Evolutionary conservation across 306 rosid genomes (phyloP).

Genomic region (Potentilla sterilis): DNA sequence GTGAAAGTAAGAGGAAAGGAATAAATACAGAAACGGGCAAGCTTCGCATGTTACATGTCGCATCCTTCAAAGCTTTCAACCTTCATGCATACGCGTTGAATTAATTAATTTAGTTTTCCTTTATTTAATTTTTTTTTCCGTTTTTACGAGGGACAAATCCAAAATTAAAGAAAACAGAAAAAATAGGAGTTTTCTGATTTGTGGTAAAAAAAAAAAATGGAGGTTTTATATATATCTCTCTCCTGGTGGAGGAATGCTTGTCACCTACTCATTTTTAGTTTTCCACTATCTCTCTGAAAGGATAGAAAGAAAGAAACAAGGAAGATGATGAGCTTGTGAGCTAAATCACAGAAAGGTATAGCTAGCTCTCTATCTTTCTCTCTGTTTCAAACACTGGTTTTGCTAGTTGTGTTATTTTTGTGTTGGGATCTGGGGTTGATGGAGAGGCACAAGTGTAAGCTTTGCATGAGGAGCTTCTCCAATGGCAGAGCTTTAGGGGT

Average conservation of each 20-base stretch:
- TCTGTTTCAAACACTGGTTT: constrained; percentile 21
- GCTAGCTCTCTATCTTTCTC: constrained; percentile 17
- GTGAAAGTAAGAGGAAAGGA: constrained; percentile 27
- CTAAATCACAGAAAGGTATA: constrained; percentile 7
- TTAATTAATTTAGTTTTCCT: constrained; percentile 17
- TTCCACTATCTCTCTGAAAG: constrained; percentile 32
- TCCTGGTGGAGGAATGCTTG: constrained; percentile 76
- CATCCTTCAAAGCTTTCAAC: constrained; percentile 31
- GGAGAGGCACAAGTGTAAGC: constrained; percentile 85
- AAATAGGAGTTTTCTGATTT: neutral
- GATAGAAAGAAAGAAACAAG: constrained; percentile 7
- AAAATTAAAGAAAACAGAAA: constrained; percentile 4
- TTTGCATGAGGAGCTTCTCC: constrained; percentile 66
- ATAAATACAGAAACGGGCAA: constrained; percentile 60
- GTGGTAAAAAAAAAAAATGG: neutral
- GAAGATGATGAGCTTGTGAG: constrained; percentile 3
- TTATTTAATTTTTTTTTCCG: constrained; percentile 33
- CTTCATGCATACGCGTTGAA: constrained; percentile 44
- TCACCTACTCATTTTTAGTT: constrained; percentile 67
- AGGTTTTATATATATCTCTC: constrained; percentile 43
- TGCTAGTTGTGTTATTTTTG: neutral
- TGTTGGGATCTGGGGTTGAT: constrained; percentile 23
- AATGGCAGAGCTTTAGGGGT: constrained; percentile 96
- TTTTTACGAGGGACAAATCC: constrained; percentile 25
- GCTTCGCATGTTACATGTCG: constrained; percentile 54